phyloP scores from a whole-genome alignment of 2,329 filamentous ascomycete genomes.

The Pseudonectria foliicola region DNA sequence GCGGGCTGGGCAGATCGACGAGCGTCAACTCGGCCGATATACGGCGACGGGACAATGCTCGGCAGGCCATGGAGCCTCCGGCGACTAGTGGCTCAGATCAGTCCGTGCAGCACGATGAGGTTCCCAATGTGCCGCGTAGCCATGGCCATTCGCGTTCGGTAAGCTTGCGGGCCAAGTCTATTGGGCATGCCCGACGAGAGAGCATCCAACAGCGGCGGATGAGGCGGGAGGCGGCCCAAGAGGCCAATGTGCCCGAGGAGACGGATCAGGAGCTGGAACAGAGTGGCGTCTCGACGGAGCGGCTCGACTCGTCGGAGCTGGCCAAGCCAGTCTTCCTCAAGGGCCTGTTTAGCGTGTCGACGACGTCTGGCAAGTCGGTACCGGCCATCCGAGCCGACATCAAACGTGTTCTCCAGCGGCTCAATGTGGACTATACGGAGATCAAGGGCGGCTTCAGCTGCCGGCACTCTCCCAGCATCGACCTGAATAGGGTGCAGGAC shows the following conservation, averaged over 20 bases:
- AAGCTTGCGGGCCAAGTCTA: slow-evolving; percentile 72
- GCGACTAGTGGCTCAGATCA: slow-evolving; percentile 75
- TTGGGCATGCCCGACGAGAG: slow-evolving; percentile 82
- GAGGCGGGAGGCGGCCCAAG: slow-evolving; percentile 62
- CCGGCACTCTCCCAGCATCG: slow-evolving; percentile 81
- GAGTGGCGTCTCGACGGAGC: slow-evolving; percentile 54
- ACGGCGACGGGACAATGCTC: slow-evolving; percentile 50
- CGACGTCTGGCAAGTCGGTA: slow-evolving; percentile 87
- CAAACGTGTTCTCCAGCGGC: slow-evolving; percentile 77
- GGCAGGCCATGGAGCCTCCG: slow-evolving; percentile 56
- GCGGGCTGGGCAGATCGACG: slow-evolving; percentile 71
- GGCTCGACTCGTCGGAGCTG: slow-evolving; percentile 63
- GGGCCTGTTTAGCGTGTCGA: slow-evolving; percentile 93
- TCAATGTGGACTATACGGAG: slow-evolving; percentile 85
- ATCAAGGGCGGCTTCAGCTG: slow-evolving; percentile 93
- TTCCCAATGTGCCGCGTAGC: slow-evolving; percentile 43
- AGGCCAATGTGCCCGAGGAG: slow-evolving; percentile 82
- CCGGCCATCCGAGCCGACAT: slow-evolving; percentile 81
- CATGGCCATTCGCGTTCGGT: slow-evolving; percentile 50
- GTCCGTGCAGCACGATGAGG: slow-evolving; percentile 51
- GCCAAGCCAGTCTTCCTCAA: slow-evolving; percentile 94
- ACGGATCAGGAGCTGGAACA: slow-evolving; percentile 71
- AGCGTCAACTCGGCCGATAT: slow-evolving; percentile 88
- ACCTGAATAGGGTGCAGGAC: slow-evolving; percentile 67
- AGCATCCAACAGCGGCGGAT: slow-evolving; percentile 84